Evolutionary conservation across 257 asterid species (phyloP).

Genomic region (Jasminum sambac): DNA sequence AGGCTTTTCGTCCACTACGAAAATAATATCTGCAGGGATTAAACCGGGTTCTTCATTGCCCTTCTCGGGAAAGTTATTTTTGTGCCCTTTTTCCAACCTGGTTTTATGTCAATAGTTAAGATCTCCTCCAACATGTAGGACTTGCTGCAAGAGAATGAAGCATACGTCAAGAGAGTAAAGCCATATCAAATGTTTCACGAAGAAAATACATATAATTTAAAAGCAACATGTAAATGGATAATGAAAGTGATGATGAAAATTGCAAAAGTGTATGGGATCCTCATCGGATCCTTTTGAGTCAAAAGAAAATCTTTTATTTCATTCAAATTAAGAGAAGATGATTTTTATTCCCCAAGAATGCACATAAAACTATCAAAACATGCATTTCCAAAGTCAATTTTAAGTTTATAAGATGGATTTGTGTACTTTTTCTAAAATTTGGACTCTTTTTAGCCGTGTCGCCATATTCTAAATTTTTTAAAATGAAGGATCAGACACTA

Average conservation of each 20-base stretch:
- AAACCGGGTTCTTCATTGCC: conserved; percentile 94
- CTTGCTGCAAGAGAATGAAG: conserved; percentile 51
- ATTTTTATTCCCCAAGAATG: no score
- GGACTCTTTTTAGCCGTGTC: no score
- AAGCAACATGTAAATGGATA: neutral
- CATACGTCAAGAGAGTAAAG: conserved; percentile 19
- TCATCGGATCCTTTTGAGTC: no score
- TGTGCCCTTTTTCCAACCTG: conserved; percentile 98
- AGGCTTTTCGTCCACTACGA: conserved; percentile 81
- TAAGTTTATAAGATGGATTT: no score
- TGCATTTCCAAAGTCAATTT: no score
- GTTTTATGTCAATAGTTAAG: conserved; percentile 78
- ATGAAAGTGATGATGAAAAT: neutral
- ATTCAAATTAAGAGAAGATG: no score
- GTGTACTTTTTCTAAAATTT: no score
- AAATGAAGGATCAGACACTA: no score
- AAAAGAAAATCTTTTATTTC: no score
- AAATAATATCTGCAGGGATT: conserved; percentile 80
- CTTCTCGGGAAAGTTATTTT: conserved; percentile 92
- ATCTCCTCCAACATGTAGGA: conserved; percentile 64
- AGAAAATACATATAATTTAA: neutral
- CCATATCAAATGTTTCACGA: neutral
- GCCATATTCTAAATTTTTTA: no score
- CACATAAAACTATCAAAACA: no score
- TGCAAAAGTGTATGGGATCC: no score